Evolutionary conservation across 2,329 filamentous ascomycete species (phyloP).

Genomic region (Ceratocystis colombiana): DNA sequence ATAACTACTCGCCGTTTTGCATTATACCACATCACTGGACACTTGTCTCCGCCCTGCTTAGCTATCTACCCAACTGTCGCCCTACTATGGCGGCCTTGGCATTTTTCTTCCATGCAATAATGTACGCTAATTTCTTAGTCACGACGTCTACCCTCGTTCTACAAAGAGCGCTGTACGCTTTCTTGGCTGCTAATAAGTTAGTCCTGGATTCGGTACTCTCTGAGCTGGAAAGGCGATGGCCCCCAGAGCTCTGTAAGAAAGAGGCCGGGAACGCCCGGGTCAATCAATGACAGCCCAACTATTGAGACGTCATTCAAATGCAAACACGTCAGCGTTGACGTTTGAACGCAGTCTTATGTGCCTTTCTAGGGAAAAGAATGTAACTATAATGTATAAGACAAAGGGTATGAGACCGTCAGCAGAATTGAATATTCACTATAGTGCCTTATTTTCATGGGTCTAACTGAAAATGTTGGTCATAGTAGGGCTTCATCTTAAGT

Average conservation of each 20-base stretch:
- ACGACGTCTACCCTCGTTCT: constrained; percentile 55
- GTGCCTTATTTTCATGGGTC: neutral
- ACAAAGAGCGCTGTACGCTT: constrained; percentile 57
- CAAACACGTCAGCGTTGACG: neutral
- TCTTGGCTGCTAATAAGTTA: constrained; percentile 58
- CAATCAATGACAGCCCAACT: constrained; percentile 14
- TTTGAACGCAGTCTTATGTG: neutral
- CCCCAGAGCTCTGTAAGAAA: constrained; percentile 28
- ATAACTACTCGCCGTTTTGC: neutral
- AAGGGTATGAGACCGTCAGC: too few species aligned
- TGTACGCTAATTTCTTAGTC: constrained; percentile 55
- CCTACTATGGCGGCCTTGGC: constrained; percentile 16
- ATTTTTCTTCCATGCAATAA: constrained; percentile 39
- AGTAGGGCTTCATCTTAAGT: too few species aligned
- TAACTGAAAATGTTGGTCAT: too few species aligned
- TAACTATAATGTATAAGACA: too few species aligned
- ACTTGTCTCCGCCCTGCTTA: neutral
- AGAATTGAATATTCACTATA: neutral
- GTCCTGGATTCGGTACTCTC: constrained; percentile 50
- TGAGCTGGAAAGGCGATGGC: constrained; percentile 47
- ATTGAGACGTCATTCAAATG: neutral
- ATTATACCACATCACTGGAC: too few species aligned
- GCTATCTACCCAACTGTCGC: neutral
- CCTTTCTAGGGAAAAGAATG: neutral
- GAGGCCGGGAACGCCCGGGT: neutral